These are phyloP conservation scores for Botrytis medusae DNA, from an alignment of 2,329 filamentous ascomycete genomes.

Conservation along the genomic window DNA sequence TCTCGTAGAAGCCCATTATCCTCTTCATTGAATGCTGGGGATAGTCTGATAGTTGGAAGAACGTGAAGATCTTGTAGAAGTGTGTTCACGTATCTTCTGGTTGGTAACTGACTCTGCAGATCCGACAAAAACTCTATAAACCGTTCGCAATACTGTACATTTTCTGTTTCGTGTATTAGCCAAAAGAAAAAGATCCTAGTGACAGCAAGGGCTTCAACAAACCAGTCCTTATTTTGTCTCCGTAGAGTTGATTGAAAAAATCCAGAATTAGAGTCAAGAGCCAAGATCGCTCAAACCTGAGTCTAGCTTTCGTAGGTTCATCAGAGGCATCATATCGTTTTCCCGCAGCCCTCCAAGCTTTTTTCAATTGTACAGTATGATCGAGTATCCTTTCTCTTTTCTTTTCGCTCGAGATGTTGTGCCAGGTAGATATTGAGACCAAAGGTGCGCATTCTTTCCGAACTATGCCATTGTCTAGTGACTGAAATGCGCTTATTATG, in stretches of 20 bases:
- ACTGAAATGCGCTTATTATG: slow-evolving; percentile 89
- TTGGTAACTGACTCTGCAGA: slow-evolving; percentile 89
- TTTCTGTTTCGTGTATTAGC: slow-evolving; percentile 49
- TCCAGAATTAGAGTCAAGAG: slow-evolving; percentile 82
- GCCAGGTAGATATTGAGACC: slow-evolving; percentile 94
- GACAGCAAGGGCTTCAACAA: slow-evolving; percentile 26
- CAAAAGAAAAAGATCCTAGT: background rate
- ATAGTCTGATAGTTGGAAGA: slow-evolving; percentile 73
- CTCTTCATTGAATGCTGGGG: slow-evolving; percentile 73
- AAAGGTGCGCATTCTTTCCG: slow-evolving; percentile 95
- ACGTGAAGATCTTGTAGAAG: slow-evolving; percentile 84
- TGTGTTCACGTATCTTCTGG: slow-evolving; percentile 88
- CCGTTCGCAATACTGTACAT: slow-evolving; percentile 83
- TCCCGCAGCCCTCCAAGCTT: slow-evolving; percentile 83
- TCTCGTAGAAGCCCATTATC: slow-evolving; percentile 78
- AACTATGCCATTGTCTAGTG: slow-evolving; percentile 82
- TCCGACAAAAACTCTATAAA: slow-evolving; percentile 90
- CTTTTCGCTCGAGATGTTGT: slow-evolving; percentile 79
- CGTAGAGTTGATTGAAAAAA: slow-evolving; percentile 74
- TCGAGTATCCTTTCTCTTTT: slow-evolving; percentile 72
- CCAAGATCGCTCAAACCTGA: slow-evolving; percentile 93
- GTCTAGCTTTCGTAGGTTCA: slow-evolving; percentile 70
- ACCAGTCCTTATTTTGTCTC: slow-evolving; percentile 50
- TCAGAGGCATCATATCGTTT: slow-evolving; percentile 89
- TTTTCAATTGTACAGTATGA: slow-evolving; percentile 71